These are phyloP conservation scores for Cylindrotheca fusiformis DNA, from an alignment of 108 stramenopile genomes.

Conservation along the genomic window DNA sequence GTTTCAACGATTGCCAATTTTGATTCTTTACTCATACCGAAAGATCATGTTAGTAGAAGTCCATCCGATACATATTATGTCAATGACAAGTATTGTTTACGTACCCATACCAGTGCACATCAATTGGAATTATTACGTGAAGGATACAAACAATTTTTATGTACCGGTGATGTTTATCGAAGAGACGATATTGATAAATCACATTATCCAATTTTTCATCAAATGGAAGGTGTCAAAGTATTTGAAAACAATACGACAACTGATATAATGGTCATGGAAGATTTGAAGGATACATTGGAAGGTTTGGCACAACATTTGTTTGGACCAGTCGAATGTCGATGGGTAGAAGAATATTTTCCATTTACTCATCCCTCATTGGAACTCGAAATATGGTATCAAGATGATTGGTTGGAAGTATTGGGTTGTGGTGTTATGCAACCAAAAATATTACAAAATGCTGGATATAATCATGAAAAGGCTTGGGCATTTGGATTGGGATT, in stretches of 20 bases:
- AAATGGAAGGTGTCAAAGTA: constrained; percentile 97
- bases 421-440: constrained; percentile 94
- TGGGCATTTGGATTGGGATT: constrained; percentile 98
- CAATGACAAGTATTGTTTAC: constrained; percentile 54
- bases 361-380: constrained; percentile 95
- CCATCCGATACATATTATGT: constrained; percentile 94
- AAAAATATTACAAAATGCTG: constrained; percentile 46
- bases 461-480: constrained; percentile 4
- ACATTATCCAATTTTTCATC: constrained; percentile 99
- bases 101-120: constrained; percentile 95
- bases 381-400: constrained; percentile 90
- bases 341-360: constrained; percentile 91
- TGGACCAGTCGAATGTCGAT: constrained; percentile 66
- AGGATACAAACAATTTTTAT: constrained; percentile 76
- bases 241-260: constrained; percentile 32
- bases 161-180: constrained; percentile 96
- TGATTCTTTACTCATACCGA: constrained; percentile 72
- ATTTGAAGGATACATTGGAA: constrained; percentile 77
- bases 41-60: constrained; percentile 85
- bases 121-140: constrained; percentile 71
- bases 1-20: constrained; percentile 60
- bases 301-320: constrained; percentile 81
- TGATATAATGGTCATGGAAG: constrained; percentile 16
- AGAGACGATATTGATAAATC: constrained; percentile 94
- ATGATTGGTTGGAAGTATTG: constrained; percentile 96